Percentiles rank a stretch among this genome's conserved stretches.
Conservation (phyloP, 164 flowering plant genomes). For the Malania oleifera region DNA sequence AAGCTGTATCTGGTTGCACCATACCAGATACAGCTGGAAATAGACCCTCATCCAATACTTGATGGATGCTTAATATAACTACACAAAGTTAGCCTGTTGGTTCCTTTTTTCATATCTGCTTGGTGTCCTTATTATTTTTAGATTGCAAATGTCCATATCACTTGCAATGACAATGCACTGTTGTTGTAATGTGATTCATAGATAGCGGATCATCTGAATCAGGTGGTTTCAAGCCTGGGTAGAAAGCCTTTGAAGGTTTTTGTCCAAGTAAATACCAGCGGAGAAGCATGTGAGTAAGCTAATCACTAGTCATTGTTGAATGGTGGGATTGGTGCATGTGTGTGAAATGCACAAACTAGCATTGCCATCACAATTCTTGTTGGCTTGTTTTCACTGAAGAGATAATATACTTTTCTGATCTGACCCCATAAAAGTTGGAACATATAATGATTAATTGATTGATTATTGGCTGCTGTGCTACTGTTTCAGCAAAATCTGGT, state of each 20-base stretch:
- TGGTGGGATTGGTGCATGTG: too few relatives aligned
- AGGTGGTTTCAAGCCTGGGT: conserved; percentile 54
- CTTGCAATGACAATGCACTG: neutral
- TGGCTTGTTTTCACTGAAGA: neutral
- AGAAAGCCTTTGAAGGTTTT: conserved; percentile 82
- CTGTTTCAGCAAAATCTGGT: conserved; percentile 77
- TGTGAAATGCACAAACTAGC: too few relatives aligned
- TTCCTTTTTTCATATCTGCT: too few relatives aligned
- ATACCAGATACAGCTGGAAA: too few relatives aligned
- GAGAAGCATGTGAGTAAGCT: conserved; percentile 93
- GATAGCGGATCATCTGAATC: conserved; percentile 84
- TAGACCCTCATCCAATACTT: too few relatives aligned
- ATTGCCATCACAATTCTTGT: neutral
- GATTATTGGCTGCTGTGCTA: neutral
- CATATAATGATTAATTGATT: neutral
- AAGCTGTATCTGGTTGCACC: too few relatives aligned
- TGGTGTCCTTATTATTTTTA: too few relatives aligned
- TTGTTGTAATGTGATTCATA: conserved; percentile 24
- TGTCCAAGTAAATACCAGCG: conserved; percentile 96
- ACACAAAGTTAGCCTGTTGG: too few relatives aligned
- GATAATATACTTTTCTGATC: neutral
- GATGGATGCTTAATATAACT: too few relatives aligned
- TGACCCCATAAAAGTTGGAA: too few relatives aligned
- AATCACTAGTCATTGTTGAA: too few relatives aligned
- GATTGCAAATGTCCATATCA: too few relatives aligned